phyloP scores from a whole-genome alignment of 2,329 filamentous ascomycete genomes.

The Periglandula ipomoeae region DNA sequence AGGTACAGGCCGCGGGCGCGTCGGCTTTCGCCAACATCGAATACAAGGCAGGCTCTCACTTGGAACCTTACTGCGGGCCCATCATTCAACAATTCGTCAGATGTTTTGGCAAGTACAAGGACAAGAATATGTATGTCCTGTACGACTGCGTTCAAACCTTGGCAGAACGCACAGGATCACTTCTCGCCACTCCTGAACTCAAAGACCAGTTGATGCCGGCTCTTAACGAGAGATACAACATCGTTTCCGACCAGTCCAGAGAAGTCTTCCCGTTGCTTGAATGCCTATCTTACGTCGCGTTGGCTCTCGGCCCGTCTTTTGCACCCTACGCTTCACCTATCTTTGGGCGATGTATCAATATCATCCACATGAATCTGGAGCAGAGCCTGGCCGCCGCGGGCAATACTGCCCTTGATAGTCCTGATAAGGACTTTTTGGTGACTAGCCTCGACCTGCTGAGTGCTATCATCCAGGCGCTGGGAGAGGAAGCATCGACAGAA shows the following conservation, averaged over 20 bases:
- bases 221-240: constrained; percentile 79
- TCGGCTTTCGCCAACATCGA: constrained; percentile 95
- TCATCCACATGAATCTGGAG: constrained; percentile 87
- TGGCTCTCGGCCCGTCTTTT: constrained; percentile 74
- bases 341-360: constrained; percentile 78
- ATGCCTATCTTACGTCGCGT: constrained; percentile 88
- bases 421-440: constrained; percentile 94
- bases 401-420: constrained; percentile 62
- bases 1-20: constrained; percentile 91
- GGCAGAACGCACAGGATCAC: constrained; percentile 79
- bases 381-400: constrained; percentile 62
- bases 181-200: constrained; percentile 72
- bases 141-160: constrained; percentile 98
- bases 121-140: constrained; percentile 96
- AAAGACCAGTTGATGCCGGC: constrained; percentile 85
- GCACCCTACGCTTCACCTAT: constrained; percentile 78
- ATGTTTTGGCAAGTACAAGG: constrained; percentile 94
- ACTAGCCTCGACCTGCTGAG: constrained; percentile 91
- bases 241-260: constrained; percentile 76
- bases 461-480: constrained; percentile 84
- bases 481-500: constrained; percentile 61
- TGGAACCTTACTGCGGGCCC: constrained; percentile 78
- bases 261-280: constrained; percentile 95
- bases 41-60: constrained; percentile 74
- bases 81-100: constrained; percentile 88